Conservation (phyloP, 2,329 filamentous ascomycete genomes). For the Verticillium longisporum region DNA sequence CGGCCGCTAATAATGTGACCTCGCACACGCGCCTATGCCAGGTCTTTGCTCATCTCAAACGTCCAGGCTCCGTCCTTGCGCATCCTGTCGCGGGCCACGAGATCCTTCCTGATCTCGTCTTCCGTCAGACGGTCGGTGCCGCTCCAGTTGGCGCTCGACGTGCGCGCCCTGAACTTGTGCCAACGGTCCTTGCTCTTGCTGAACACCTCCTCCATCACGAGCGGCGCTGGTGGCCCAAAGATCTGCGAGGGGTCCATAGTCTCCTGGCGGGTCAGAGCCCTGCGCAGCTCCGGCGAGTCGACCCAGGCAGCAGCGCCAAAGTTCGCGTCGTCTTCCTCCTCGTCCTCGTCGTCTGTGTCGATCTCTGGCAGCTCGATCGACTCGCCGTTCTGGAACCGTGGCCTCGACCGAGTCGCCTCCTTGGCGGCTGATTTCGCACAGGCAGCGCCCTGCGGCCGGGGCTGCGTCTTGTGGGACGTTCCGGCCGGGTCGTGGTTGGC, state of each 20-base stretch:
- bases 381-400: conserved; percentile 83
- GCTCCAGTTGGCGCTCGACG: conserved; percentile 92
- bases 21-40: conserved; percentile 24
- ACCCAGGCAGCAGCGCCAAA: conserved; percentile 70
- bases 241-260: conserved; percentile 75
- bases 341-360: conserved; percentile 83
- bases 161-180: conserved; percentile 83
- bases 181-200: conserved; percentile 77
- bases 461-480: conserved; percentile 63
- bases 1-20: neutral
- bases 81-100: conserved; percentile 71
- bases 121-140: conserved; percentile 75
- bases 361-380: conserved; percentile 91
- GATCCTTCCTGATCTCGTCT: conserved; percentile 77
- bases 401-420: conserved; percentile 61
- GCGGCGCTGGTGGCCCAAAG: conserved; percentile 79
- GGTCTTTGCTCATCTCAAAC: conserved; percentile 51
- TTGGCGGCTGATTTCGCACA: conserved; percentile 45
- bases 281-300: conserved; percentile 74
- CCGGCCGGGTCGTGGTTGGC: conserved; percentile 53
- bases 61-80: conserved; percentile 81
- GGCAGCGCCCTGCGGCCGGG: conserved; percentile 40
- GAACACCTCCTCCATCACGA: conserved; percentile 97
- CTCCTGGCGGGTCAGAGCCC: conserved; percentile 74
- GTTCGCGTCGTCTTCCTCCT: conserved; percentile 49